Evolutionary conservation across 305 asterid species (phyloP), one percentile per base, ranked within the genome.

Genomic region (Fraxinus angustifolia): DNA sequence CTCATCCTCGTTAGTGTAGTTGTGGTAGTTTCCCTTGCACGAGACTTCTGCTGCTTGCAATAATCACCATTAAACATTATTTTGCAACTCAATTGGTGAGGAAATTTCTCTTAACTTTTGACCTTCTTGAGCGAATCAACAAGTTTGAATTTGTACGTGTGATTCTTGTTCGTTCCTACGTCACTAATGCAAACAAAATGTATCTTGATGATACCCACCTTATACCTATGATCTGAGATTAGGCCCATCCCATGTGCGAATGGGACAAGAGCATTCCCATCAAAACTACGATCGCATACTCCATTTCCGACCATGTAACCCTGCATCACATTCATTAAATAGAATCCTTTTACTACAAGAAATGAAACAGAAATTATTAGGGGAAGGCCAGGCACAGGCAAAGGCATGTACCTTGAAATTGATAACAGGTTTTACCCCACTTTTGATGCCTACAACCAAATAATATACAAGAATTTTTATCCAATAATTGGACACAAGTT

Each of bases 361-460:
- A 53, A 53, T 53, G 21, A 53, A 53, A 8, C 21, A n/a, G 23
- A 53, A 53, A 53, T n/a, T 53, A n/a, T 53, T n/a, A 53, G 62
- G 23, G 62, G 23, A 53, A 53, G 62, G 60, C 60, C 60, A 11
- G 19, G 21, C 60, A 50, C 60, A 50, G 56, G 19, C 19, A 48
- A 14, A 48, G 58, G 17, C 58, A 12, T 53, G 62, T 50, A 90
- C 92, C 92, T 90, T 87, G 19, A 90, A 86, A 73, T 90, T 90
- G 78, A 90, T 87, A 36, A 68, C 8, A 40, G 92, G 90, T 36
- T 82, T 88, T 28, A 84, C 75, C 4, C 94, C 91, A 36, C 14
- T 33, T 68, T 77, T 81, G 26, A 82, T 81, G 62, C 92, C 94
- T 53, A 5, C 8, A 53, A 16, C 62, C 62, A 53, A n/a, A 53